phyloP scores from a whole-genome alignment of 2,329 filamentous ascomycete genomes.

The Karstenula rhodostoma region DNA sequence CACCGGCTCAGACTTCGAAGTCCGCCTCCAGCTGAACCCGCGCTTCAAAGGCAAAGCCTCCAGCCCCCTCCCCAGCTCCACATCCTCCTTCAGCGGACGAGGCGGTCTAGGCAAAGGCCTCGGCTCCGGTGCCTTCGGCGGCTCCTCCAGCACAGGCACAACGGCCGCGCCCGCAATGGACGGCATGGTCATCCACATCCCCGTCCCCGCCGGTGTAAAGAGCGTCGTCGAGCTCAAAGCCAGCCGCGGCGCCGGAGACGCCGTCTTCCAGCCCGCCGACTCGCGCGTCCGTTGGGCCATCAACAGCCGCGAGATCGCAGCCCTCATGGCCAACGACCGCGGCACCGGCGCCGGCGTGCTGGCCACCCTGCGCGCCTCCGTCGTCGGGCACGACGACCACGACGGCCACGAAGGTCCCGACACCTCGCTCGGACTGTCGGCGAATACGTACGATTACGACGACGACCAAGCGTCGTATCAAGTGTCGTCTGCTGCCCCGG shows the following conservation, averaged over 20 bases:
- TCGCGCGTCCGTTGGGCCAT: conserved; percentile 83
- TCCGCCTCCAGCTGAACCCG: conserved; percentile 74
- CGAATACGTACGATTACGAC: conserved; percentile 42
- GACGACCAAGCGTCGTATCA: conserved; percentile 40
- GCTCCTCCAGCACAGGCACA: conserved; percentile 38
- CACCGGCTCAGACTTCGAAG: conserved; percentile 85
- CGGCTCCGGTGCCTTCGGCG: conserved; percentile 41
- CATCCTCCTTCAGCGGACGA: conserved; percentile 24
- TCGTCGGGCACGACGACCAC: conserved; percentile 68
- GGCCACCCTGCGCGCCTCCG: conserved; percentile 80
- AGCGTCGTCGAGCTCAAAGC: conserved; percentile 85
- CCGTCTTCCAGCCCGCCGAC: conserved; percentile 78
- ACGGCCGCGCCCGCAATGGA: conserved; percentile 64
- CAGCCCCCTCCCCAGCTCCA: conserved; percentile 48
- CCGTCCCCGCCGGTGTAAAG: conserved; percentile 79
- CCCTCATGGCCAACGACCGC: conserved; percentile 45
- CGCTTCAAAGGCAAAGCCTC: conserved; percentile 53
- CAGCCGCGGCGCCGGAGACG: conserved; percentile 81
- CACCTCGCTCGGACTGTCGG: conserved; percentile 26
- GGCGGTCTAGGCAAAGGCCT: conserved; percentile 27
- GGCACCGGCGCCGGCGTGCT: conserved; percentile 66
- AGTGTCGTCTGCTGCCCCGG: conserved; percentile 12
- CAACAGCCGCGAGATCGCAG: conserved; percentile 75
- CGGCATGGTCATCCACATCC: conserved; percentile 79
- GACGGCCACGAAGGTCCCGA: conserved; percentile 36